A percentile compares a stretch with the other conserved stretches of the same genome.
phyloP scores from a whole-genome alignment of 2,329 filamentous ascomycete species.

The Hypoxylon sp. region DNA sequence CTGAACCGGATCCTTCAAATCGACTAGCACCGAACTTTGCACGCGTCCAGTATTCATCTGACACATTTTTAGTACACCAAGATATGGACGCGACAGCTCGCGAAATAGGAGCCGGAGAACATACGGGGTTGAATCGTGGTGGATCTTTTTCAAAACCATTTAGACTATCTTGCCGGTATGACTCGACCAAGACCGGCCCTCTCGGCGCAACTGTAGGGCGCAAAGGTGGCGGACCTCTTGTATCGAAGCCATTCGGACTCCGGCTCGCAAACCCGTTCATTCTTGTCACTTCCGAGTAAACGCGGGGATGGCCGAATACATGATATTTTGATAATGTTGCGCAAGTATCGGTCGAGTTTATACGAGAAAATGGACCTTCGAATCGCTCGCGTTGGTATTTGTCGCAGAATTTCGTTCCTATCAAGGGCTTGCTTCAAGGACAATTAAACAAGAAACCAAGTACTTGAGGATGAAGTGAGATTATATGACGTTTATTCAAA shows the following conservation, averaged over 20 bases:
- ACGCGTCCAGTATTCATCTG: slow-evolving; percentile 61
- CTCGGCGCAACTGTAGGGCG: slow-evolving; percentile 50
- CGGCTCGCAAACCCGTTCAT: slow-evolving; percentile 42
- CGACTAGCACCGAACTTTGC: slow-evolving; percentile 65
- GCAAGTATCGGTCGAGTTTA: slow-evolving; percentile 3
- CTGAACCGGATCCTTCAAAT: slow-evolving; percentile 77
- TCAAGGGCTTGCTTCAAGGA: background rate
- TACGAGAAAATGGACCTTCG: slow-evolving; percentile 2
- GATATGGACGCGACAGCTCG: background rate
- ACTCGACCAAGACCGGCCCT: slow-evolving; percentile 63
- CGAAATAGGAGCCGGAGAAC: slow-evolving; percentile 36
- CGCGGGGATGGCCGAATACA: slow-evolving; percentile 35
- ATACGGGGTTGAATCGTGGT: slow-evolving; percentile 66
- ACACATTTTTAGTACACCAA: slow-evolving; percentile 23
- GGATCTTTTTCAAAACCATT: slow-evolving; percentile 63
- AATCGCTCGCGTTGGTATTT: slow-evolving; percentile 9
- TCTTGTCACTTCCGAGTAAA: slow-evolving; percentile 38
- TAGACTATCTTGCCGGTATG: slow-evolving; percentile 65
- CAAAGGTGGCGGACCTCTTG: slow-evolving; percentile 33
- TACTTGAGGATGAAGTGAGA: background rate
- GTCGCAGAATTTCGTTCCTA: slow-evolving; percentile 20
- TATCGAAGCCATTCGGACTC: slow-evolving; percentile 40
- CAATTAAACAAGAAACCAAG: slow-evolving; percentile 1
- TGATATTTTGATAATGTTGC: slow-evolving; percentile 33
- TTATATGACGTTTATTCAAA: slow-evolving; percentile 6